Evolutionary conservation across 208 protist genomes (phyloP).

Genomic region (Acanthamoeba sp.): DNA sequence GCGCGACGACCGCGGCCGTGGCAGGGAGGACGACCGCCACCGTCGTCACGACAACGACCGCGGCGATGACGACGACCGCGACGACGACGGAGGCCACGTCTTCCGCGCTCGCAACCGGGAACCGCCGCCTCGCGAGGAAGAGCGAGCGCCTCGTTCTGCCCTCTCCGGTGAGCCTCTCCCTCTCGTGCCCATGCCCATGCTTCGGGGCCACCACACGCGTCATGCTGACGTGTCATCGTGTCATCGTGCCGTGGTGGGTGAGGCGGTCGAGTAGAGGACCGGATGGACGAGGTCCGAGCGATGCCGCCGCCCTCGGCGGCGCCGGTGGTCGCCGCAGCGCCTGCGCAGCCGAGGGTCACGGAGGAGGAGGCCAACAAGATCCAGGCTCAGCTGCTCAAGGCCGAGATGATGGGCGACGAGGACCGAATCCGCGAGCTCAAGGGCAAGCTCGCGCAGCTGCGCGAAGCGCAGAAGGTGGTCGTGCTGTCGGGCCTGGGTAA

Average conservation of each 20-base stretch:
- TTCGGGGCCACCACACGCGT: background rate
- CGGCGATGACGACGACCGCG: background rate
- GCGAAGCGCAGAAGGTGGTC: background rate
- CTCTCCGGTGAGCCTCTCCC: background rate
- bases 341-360: background rate
- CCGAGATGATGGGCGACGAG: conserved; percentile 28
- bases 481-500: background rate
- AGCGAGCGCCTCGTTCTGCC: background rate
- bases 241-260: background rate
- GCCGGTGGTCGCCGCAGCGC: background rate
- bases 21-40: background rate
- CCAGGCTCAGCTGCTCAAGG: conserved; percentile 31
- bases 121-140: background rate
- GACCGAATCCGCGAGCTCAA: conserved; percentile 23
- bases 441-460: conserved; percentile 24
- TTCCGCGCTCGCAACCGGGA: background rate
- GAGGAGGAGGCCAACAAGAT: conserved; percentile 12
- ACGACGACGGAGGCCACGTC: background rate
- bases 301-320: background rate
- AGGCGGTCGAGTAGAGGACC: background rate
- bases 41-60: background rate
- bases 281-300: background rate
- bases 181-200: too few species aligned
- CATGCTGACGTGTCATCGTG: too few species aligned
- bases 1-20: background rate